Base-by-base conservation (phyloP, 176 grass and related monocot genomes). In the Oryza coarctata region DNA sequence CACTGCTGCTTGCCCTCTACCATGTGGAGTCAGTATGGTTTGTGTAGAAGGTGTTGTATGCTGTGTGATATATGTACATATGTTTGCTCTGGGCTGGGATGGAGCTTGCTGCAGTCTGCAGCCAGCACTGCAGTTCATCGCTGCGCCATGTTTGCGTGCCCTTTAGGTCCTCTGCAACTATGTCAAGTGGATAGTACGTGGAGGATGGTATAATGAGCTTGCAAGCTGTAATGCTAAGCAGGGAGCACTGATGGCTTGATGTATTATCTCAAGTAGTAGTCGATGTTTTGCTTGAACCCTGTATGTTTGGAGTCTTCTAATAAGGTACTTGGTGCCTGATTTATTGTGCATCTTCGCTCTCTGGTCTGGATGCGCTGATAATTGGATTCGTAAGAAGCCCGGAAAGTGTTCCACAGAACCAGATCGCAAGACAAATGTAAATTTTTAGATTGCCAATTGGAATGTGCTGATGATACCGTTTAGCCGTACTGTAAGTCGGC, bases 1-100 rank as follows among this genome's bases (percentile, higher is more conserved):
- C 68, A 12, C 70, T 58, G 55, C 70, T 58, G 41, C 36, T 71
- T 22, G 29, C 6, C 11, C 63, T 84, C 26, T 36, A 66, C 69
- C 25, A 62, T 58, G 73, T 69, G n/a, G 9, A 45, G 11, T 64
- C 17, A 22, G 75, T 71, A 10, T 64, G 29, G 78, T 44, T 12
- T 47, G 49, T 87, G 75, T 80, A 74, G 31, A 31, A 41, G 27
- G 17, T 74, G 31, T 26, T 40, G 14, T 77, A 70, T 84, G 72
- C 26, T 17, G 77, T 81, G 40, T 33, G 50, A 74, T 25, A 65
- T 45, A 85, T 74, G 71, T 57, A 68, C 65, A 22, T 64, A 70
- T 31, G 18, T 50, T 32, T 25, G 70, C 60, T 30, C 47, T 2
- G 22, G 28, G 32, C 40, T 83, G 70, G 5, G 10, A 60, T 67